These are phyloP conservation scores for Fibroporia radiculosa DNA, from an alignment of 768 basidiomycete species.

Conservation along the genomic window DNA sequence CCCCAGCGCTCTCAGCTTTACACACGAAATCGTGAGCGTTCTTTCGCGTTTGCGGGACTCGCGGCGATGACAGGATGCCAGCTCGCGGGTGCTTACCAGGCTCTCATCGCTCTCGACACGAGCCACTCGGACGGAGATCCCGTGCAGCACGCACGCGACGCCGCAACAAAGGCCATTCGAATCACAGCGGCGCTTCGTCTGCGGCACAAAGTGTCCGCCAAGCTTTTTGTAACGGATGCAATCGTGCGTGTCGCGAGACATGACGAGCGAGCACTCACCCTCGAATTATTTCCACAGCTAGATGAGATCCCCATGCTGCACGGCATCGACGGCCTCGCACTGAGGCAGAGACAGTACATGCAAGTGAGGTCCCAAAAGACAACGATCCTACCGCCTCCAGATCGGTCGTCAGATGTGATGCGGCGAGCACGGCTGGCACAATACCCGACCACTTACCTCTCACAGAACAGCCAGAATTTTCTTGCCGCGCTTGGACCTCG, in stretches of 20 bases:
- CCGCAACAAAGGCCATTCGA: not conserved
- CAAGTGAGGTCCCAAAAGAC: constrained; percentile 1
- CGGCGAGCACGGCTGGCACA: constrained; percentile 16
- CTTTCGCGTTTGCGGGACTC: not conserved
- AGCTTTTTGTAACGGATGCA: constrained; percentile 5
- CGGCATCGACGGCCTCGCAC: constrained; percentile 8
- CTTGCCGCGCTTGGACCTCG: constrained; percentile 30
- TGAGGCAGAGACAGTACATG: constrained; percentile 5
- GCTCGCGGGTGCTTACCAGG: not conserved
- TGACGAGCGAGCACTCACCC: not conserved
- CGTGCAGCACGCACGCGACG: not conserved
- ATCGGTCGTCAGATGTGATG: not conserved
- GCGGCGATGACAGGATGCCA: not conserved
- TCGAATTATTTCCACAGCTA: constrained; percentile 2
- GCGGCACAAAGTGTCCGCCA: constrained; percentile 25
- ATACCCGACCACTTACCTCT: constrained; percentile 30
- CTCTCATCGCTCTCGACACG: not conserved
- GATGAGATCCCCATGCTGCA: constrained; percentile 6
- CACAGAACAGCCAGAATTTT: constrained; percentile 23
- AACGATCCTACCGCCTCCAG: not conserved
- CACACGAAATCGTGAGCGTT: constrained; percentile 38
- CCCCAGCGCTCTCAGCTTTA: constrained; percentile 40
- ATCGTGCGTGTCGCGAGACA: constrained; percentile 2
- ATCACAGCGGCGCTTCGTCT: constrained; percentile 37
- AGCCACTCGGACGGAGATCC: not conserved